These are phyloP conservation scores for Coniella vitis DNA, from an alignment of 2,329 filamentous ascomycete species.

Conservation along the genomic window DNA sequence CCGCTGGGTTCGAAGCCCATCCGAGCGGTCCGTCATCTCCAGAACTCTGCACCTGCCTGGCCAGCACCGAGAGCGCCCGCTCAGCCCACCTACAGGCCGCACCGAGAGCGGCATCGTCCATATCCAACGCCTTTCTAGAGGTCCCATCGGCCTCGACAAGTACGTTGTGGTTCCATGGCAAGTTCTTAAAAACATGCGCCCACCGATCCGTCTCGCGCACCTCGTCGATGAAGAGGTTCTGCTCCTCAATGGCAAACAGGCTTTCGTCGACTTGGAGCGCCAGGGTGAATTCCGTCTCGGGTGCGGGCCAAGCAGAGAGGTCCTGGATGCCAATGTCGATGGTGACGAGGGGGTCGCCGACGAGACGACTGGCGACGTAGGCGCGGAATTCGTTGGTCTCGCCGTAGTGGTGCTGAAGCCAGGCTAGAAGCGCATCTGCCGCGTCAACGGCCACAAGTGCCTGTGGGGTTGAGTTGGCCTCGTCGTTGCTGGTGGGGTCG, in stretches of 20 bases:
- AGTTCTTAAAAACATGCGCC: slow-evolving; percentile 41
- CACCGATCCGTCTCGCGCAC: slow-evolving; percentile 68
- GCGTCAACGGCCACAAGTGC: slow-evolving; percentile 41
- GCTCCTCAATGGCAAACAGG: slow-evolving; percentile 83
- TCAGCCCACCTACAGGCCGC: slow-evolving; percentile 40
- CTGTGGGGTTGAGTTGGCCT: slow-evolving; percentile 18
- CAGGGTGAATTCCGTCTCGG: slow-evolving; percentile 31
- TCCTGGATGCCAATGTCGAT: slow-evolving; percentile 10
- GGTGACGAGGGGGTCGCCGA: slow-evolving; percentile 21
- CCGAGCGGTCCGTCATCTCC: slow-evolving; percentile 61
- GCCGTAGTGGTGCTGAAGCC: slow-evolving; percentile 33
- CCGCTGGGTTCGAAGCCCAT: slow-evolving; percentile 61
- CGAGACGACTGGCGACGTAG: slow-evolving; percentile 37
- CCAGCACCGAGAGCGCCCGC: slow-evolving; percentile 30
- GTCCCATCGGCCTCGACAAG: slow-evolving; percentile 16
- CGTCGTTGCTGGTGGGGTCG: neutral
- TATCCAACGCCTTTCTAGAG: neutral
- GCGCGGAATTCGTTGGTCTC: slow-evolving; percentile 30
- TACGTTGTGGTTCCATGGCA: slow-evolving; percentile 18
- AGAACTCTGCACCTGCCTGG: slow-evolving; percentile 19
- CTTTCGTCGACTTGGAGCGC: slow-evolving; percentile 53
- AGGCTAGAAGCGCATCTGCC: slow-evolving; percentile 36
- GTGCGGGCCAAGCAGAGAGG: slow-evolving; percentile 20
- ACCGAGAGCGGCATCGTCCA: slow-evolving; percentile 16
- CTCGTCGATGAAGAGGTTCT: slow-evolving; percentile 89